Percentiles rank a stretch among this genome's conserved stretches.
phyloP scores from a whole-genome alignment of 495 filamentous ascomycete species.

The Daldinia caldariorum region DNA sequence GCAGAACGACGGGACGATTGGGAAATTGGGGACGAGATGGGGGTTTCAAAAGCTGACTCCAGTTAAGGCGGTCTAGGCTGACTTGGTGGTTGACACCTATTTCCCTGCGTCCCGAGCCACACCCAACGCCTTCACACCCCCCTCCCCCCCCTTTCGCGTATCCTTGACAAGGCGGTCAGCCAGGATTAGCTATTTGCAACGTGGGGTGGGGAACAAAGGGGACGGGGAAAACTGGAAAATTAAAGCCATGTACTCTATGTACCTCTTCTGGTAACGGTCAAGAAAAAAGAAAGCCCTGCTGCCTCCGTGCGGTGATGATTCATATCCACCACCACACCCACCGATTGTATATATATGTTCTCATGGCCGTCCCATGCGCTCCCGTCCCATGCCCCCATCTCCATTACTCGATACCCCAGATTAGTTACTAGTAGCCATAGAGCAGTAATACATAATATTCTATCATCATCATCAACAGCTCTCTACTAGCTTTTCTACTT shows the following conservation, averaged over 20 bases:
- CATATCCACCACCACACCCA: slow-evolving; percentile 40
- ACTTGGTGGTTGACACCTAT: slow-evolving; percentile 38
- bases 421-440: slow-evolving; percentile 39
- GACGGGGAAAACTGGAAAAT: slow-evolving; percentile 43
- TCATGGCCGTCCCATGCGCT: slow-evolving; percentile 43
- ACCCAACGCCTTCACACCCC: slow-evolving; percentile 9
- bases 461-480: slow-evolving; percentile 20
- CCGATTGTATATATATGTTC: slow-evolving; percentile 41
- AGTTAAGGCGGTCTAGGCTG: slow-evolving; percentile 45
- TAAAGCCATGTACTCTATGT: slow-evolving; percentile 23
- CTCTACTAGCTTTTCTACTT: slow-evolving; percentile 22
- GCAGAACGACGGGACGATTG: slow-evolving; percentile 5
- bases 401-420: slow-evolving; percentile 35
- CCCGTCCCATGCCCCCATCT: slow-evolving; percentile 40
- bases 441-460: slow-evolving; percentile 45
- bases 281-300: slow-evolving; percentile 23
- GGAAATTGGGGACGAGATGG: slow-evolving; percentile 19
- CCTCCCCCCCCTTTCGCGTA: slow-evolving; percentile 41
- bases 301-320: slow-evolving; percentile 47
- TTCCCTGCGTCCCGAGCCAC: slow-evolving; percentile 38
- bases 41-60: slow-evolving; percentile 42
- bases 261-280: slow-evolving; percentile 27
- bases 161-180: slow-evolving; percentile 51
- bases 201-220: slow-evolving; percentile 42
- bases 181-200: slow-evolving; percentile 44